These are phyloP conservation scores for Fusarium tupiense DNA, from an alignment of 2,329 filamentous ascomycete species.

Conservation along the genomic window DNA sequence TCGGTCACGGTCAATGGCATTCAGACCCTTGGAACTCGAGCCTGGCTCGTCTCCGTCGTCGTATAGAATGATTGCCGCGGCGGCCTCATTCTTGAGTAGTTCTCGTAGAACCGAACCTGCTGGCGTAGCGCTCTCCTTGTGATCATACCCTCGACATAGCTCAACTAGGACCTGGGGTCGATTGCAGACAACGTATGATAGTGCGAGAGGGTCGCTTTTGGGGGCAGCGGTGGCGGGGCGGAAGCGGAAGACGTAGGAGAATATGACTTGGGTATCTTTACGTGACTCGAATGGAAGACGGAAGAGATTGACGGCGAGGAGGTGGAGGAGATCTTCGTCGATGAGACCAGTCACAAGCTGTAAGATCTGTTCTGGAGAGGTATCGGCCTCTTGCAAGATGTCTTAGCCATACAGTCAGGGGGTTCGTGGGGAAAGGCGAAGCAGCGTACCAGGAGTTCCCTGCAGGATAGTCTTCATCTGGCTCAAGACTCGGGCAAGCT, in stretches of 20 bases:
- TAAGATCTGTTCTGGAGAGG: conserved; percentile 86
- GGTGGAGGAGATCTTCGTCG: conserved; percentile 87
- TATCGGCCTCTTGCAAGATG: conserved; percentile 75
- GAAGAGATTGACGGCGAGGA: conserved; percentile 84
- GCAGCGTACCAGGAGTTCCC: conserved; percentile 81
- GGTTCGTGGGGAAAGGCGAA: background rate
- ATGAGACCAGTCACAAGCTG: conserved; percentile 86
- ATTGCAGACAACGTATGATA: conserved; percentile 88
- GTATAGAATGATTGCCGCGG: conserved; percentile 90
- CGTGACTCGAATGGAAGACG: conserved; percentile 93
- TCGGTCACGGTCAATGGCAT: conserved; percentile 78
- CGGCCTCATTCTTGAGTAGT: conserved; percentile 87
- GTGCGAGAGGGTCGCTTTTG: conserved; percentile 80
- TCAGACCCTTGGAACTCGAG: conserved; percentile 79
- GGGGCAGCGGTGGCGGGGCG: conserved; percentile 74
- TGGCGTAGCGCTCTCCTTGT: conserved; percentile 89
- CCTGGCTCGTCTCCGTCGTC: conserved; percentile 81
- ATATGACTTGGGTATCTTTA: conserved; percentile 95
- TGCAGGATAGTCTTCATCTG: conserved; percentile 96
- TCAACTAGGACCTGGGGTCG: conserved; percentile 88
- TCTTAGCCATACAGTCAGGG: conserved; percentile 24
- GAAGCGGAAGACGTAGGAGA: conserved; percentile 94
- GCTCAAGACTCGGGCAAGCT: conserved; percentile 83
- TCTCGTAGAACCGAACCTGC: conserved; percentile 91
- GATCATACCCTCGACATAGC: conserved; percentile 88